A percentile compares a stretch with the other conserved stretches of the same genome.
phyloP scores from a whole-genome alignment of 257 asterid genomes.

The Forsythia viridissima region DNA sequence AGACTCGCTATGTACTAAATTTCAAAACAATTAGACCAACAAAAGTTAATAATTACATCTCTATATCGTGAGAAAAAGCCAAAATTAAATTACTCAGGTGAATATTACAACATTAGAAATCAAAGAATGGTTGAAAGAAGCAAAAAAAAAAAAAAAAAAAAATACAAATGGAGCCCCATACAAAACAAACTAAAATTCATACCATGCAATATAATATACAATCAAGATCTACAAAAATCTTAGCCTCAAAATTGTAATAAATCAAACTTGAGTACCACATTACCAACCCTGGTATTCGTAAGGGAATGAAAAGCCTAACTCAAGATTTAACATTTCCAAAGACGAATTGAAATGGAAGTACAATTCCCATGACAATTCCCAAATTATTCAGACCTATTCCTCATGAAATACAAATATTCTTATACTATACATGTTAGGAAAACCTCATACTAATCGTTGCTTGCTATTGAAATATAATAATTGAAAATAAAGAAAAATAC shows the following conservation, averaged over 20 bases:
- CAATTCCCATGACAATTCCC: not conserved
- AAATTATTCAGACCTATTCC: not conserved
- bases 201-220: not conserved
- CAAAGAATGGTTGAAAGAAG: not conserved
- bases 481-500: not conserved
- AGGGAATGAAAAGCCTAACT: not conserved
- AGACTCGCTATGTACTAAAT: conserved; percentile 80
- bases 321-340: not conserved
- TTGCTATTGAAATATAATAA: not conserved
- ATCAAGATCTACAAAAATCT: not conserved
- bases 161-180: not conserved
- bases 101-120: not conserved
- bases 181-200: not conserved
- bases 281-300: not conserved
- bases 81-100: too few species aligned
- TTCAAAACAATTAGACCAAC: conserved; percentile 19
- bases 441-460: not conserved
- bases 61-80: not conserved
- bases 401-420: not conserved
- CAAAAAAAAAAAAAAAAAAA: too few species aligned
- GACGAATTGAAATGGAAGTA: not conserved
- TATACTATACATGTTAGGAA: not conserved
- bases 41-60: not conserved
- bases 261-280: not conserved
- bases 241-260: not conserved